phyloP scores from a whole-genome alignment of 305 asterid species.

The Rubia tinctorum region DNA sequence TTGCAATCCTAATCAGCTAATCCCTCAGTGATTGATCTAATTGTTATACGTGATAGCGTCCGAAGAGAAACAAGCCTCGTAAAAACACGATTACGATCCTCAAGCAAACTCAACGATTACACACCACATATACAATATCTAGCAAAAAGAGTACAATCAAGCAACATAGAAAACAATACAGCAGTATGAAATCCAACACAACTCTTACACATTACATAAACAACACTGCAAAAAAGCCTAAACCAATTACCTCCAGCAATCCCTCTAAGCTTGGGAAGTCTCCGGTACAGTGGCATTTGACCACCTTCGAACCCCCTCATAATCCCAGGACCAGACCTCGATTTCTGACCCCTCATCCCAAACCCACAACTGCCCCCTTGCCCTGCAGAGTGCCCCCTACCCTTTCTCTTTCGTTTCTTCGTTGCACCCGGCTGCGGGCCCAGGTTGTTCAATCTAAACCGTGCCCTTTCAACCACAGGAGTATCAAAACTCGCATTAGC shows the following conservation, averaged over 20 bases:
- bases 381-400: constrained; percentile 94
- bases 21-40: neutral
- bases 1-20: neutral
- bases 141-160: neutral
- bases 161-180: neutral
- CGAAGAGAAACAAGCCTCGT: neutral
- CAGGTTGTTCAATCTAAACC: constrained; percentile 68
- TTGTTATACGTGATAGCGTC: neutral
- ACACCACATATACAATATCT: neutral
- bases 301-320: constrained; percentile 78
- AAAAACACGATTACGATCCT: neutral
- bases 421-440: constrained; percentile 63
- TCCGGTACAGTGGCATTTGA: constrained; percentile 86
- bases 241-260: constrained; percentile 81
- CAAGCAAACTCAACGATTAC: constrained; percentile 7
- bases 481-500: constrained; percentile 23
- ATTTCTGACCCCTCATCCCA: constrained; percentile 98
- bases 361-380: constrained; percentile 99
- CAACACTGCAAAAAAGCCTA: neutral
- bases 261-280: constrained; percentile 85
- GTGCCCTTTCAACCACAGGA: constrained; percentile 27
- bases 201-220: neutral
- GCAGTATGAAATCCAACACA: neutral
- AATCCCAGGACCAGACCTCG: constrained; percentile 98
- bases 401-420: constrained; percentile 81